Conservation (phyloP, 2,329 filamentous ascomycete species). For the Trichoderma sp. region DNA sequence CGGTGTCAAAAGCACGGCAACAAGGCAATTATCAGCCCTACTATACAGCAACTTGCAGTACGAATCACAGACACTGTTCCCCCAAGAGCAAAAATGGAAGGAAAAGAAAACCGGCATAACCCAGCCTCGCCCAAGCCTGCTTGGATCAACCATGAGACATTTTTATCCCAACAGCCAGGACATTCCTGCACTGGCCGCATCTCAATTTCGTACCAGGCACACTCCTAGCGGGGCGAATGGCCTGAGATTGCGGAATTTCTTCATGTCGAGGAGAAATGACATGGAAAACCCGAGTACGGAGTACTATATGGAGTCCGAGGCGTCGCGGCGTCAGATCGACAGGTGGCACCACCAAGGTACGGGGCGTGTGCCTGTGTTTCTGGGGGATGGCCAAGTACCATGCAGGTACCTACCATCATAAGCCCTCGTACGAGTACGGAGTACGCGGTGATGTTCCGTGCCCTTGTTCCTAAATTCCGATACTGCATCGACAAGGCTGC, state of each 20-base stretch:
- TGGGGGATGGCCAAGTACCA: neutral
- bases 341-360: neutral
- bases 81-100: neutral
- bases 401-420: neutral
- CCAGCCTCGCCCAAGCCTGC: neutral
- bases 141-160: neutral
- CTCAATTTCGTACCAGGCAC: neutral
- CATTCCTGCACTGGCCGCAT: neutral
- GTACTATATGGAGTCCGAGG: neutral
- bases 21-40: neutral
- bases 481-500: neutral
- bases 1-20: neutral
- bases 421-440: neutral
- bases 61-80: no score
- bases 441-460: neutral
- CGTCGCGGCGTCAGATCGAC: neutral
- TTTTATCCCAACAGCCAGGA: neutral
- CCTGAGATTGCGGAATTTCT: neutral
- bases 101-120: neutral
- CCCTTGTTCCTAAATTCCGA: neutral
- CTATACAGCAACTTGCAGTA: neutral
- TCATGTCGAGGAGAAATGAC: neutral
- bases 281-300: conserved; percentile 1
- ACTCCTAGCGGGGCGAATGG: neutral
- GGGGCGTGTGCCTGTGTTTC: neutral